phyloP scores from a whole-genome alignment of 805 yeast genomes.

The Teunomyces gatunensis region DNA sequence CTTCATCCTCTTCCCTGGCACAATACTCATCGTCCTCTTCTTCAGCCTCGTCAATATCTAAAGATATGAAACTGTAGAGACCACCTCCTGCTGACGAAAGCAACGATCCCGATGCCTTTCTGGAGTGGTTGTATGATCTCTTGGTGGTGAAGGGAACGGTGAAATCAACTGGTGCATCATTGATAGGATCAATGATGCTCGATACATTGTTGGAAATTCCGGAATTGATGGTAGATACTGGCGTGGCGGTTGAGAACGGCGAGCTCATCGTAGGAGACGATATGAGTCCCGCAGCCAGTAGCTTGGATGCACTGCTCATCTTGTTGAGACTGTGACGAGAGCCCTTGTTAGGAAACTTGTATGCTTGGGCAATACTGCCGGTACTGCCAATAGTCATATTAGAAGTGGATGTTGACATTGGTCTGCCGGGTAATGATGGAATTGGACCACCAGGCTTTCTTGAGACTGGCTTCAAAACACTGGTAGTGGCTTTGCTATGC shows the following conservation, averaged over 20 bases:
- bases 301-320: conserved; percentile 5
- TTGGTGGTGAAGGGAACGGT: conserved; percentile 19
- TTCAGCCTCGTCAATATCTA: conserved; percentile 24
- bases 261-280: conserved; percentile 35
- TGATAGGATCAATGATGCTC: conserved; percentile 34
- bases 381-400: neutral
- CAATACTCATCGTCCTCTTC: conserved; percentile 17
- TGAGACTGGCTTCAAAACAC: conserved; percentile 9
- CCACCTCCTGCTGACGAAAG: conserved; percentile 24
- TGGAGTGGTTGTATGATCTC: conserved; percentile 13
- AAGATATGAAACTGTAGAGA: conserved; percentile 16
- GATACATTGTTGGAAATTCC: conserved; percentile 14
- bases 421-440: conserved; percentile 3
- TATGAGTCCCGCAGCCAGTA: conserved; percentile 8
- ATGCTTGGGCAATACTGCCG: conserved; percentile 4
- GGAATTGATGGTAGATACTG: conserved; percentile 27
- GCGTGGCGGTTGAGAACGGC: conserved; percentile 33
- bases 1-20: conserved; percentile 6
- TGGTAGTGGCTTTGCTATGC: neutral
- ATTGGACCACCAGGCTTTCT: conserved; percentile 9
- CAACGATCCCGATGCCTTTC: conserved; percentile 19
- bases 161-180: conserved; percentile 40
- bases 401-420: neutral
- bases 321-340: conserved; percentile 14
- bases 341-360: conserved; percentile 13